Evolutionary conservation across 2,329 filamentous ascomycete species (phyloP), one percentile per base, ranked within the genome.

Genomic region (Scytalidium sp.): DNA sequence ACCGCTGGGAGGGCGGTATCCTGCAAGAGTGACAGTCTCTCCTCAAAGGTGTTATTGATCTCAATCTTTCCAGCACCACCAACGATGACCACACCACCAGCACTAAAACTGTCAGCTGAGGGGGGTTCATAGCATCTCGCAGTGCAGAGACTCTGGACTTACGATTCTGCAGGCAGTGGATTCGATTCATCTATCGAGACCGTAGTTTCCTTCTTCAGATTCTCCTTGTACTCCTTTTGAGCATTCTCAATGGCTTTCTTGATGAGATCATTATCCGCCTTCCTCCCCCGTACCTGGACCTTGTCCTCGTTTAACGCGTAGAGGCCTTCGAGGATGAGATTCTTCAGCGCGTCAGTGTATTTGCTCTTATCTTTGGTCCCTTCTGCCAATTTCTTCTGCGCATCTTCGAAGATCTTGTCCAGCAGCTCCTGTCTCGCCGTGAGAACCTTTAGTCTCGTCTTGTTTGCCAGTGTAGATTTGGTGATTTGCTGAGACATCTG

Each of bases 401-500:
- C 87, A 53, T 84, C 72, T 68, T 95, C 87, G 69, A 97, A 99
- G 68, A 99, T 85, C 56, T 81, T 79, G 71, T 99, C 90, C 62
- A 99, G 83, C 64, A 99, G 76, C 72, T 93, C 87, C 79, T 99
- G 94, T 63, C 92, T 83, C 51, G 91, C 88, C 56, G 81, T 81
- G 51, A 99, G 85, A 49, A 99, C 87, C 68, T 87, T 87, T 71
- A 99, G 85, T 54, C 94, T 85, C 51, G 90, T 94, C 80, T 96
- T 96, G 81, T 99, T 99, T 74, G 92, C 83, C 56, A 97, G 86
- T 55, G 92, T 97, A 57, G 92, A 97, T 67, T 89, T 89, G 57
- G 92, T 96, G 76, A 97, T 97, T 77, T 99, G 94, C 81, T 97
- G 94, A 56, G 90, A 93, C 90, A 97, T 96, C 77, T 88, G 83